Evolutionary conservation across 768 basidiomycete species (phyloP).

Genomic region (Calvatia gigantea): DNA sequence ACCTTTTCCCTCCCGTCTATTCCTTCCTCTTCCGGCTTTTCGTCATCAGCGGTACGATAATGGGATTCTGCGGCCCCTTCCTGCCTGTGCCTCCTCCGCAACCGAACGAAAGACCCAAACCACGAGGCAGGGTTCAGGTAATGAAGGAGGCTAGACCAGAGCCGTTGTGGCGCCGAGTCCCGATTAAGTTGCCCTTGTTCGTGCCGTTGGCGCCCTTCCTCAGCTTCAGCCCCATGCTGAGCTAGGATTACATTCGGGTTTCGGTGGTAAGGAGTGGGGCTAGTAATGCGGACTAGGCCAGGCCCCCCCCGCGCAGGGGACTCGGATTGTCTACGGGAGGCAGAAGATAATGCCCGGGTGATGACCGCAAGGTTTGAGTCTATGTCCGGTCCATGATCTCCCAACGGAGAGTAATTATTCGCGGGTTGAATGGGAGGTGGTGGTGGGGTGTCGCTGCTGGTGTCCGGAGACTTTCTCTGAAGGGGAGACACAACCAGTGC

Average conservation of each 20-base stretch:
- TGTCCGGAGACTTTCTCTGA: neutral
- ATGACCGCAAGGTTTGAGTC: neutral
- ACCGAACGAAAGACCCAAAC: neutral
- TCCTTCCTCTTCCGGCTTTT: neutral
- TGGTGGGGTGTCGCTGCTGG: neutral
- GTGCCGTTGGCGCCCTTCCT: neutral
- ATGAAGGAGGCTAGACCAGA: neutral
- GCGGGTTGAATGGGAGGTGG: no score
- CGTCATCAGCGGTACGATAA: neutral
- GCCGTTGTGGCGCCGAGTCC: neutral
- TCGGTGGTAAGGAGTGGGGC: conserved; percentile 4
- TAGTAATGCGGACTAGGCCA: conserved; percentile 2
- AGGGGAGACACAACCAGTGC: neutral
- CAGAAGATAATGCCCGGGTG: conserved; percentile 1
- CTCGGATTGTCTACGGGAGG: neutral
- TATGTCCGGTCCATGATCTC: neutral
- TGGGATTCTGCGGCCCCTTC: neutral
- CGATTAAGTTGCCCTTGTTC: neutral
- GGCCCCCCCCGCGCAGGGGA: neutral
- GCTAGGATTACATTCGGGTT: conserved; percentile 1
- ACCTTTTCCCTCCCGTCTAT: neutral
- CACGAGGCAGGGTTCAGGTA: conserved; percentile 4
- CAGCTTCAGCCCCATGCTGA: neutral
- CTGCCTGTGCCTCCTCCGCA: neutral
- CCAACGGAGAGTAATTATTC: no score